These are phyloP conservation scores for Paecilomyces dactylethromorphus DNA, from an alignment of 2,329 filamentous ascomycete species.

Conservation along the genomic window DNA sequence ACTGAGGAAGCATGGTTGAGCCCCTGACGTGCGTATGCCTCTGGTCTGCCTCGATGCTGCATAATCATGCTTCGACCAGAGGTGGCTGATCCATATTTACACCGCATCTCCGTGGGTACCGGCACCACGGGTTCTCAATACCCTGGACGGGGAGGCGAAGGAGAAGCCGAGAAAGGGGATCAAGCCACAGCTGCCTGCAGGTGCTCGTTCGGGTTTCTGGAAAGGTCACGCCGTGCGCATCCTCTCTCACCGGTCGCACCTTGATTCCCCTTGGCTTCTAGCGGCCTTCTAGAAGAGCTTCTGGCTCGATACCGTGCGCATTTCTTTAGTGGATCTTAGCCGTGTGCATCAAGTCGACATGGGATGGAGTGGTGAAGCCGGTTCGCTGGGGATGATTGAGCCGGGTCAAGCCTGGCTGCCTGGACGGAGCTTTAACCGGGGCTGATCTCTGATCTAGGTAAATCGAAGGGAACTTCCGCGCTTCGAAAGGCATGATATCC, in stretches of 20 bases:
- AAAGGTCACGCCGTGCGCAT: not conserved
- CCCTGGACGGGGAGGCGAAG: not conserved
- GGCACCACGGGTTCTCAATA: not conserved
- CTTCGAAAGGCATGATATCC: not conserved
- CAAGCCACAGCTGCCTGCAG: not conserved
- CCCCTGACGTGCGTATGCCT: not conserved
- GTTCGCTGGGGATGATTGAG: not conserved
- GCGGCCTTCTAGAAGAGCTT: not conserved
- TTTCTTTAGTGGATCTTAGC: not conserved
- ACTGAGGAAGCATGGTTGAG: not conserved
- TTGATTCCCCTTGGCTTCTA: not conserved
- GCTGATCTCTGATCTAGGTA: not conserved
- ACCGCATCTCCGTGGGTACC: not conserved
- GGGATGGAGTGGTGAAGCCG: not conserved
- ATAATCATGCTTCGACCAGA: not conserved
- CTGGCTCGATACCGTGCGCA: not conserved
- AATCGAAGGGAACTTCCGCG: not conserved
- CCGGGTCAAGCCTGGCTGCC: not conserved
- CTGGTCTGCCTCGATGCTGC: not conserved
- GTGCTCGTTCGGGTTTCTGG: not conserved
- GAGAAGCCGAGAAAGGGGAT: not conserved
- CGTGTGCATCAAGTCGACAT: not conserved
- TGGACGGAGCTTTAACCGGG: not conserved
- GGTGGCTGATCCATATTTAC: not conserved
- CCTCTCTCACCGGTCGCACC: not conserved